Evolutionary conservation across 169 alveolate genomes (phyloP).

Genomic region (Theileria sp.): DNA sequence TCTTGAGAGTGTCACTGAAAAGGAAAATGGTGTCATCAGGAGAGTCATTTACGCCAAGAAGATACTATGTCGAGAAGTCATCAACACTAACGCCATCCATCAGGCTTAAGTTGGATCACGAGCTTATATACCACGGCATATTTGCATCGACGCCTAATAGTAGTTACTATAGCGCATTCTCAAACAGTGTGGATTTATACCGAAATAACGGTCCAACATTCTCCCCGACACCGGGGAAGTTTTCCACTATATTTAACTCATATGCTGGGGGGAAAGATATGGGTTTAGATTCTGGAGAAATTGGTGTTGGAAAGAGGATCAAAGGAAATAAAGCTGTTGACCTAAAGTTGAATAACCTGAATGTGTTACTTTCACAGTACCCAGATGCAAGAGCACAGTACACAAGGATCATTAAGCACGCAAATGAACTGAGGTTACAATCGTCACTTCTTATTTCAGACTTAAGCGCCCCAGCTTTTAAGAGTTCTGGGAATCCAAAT

Average conservation of each 20-base stretch:
- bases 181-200: neutral
- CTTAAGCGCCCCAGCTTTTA: neutral
- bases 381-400: slow-evolving; percentile 9
- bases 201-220: neutral
- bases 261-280: neutral
- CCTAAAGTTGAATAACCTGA: slow-evolving; percentile 1
- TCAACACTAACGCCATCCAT: slow-evolving; percentile 16
- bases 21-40: slow-evolving; percentile 13
- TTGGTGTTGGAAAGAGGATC: neutral
- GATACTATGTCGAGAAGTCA: slow-evolving; percentile 13
- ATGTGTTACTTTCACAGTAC: slow-evolving; percentile 4
- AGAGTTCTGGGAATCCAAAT: neutral
- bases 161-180: neutral
- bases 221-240: neutral
- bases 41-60: slow-evolving; percentile 12
- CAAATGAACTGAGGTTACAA: slow-evolving; percentile 12
- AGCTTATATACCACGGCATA: slow-evolving; percentile 4
- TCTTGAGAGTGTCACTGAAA: slow-evolving; percentile 16
- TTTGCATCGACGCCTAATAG: slow-evolving; percentile 1
- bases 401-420: slow-evolving; percentile 8
- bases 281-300: neutral
- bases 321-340: neutral
- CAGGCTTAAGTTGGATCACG: slow-evolving; percentile 1
- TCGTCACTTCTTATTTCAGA: neutral
- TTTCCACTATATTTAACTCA: neutral